Evolutionary conservation across 1,284 basidiomycete genomes (phyloP).

Genomic region (Fomitopsis schrenkii): DNA sequence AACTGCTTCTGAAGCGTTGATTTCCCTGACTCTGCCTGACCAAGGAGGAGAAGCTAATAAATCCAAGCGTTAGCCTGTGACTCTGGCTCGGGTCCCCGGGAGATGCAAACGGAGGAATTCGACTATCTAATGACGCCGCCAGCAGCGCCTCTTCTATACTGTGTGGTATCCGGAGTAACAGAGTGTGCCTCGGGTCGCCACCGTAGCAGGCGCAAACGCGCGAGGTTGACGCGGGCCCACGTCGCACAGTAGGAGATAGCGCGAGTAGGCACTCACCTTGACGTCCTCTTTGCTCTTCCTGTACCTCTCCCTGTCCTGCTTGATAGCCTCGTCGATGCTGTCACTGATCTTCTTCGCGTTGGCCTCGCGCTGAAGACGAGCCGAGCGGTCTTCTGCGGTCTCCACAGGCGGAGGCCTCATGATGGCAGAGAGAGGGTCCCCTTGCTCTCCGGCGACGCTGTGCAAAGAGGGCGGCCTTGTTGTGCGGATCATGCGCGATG

Average conservation of each 20-base stretch:
- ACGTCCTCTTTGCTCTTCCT: slow-evolving; percentile 68
- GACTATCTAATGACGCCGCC: too few relatives aligned
- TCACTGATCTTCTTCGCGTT: slow-evolving; percentile 74
- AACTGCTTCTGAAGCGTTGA: slow-evolving; percentile 83
- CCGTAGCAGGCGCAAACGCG: too few relatives aligned
- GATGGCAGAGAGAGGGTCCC: slow-evolving; percentile 70
- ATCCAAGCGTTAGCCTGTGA: slow-evolving; percentile 1
- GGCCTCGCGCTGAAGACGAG: slow-evolving; percentile 58
- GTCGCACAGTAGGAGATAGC: neutral
- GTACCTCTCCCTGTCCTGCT: slow-evolving; percentile 57
- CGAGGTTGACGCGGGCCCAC: neutral
- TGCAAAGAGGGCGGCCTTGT: slow-evolving; percentile 52
- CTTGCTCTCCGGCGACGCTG: slow-evolving; percentile 41
- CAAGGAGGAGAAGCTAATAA: slow-evolving; percentile 65
- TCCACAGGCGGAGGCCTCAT: slow-evolving; percentile 65
- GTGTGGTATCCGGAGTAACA: neutral
- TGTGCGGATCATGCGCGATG: slow-evolving; percentile 45
- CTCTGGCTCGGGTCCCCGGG: neutral
- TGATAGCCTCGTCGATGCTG: slow-evolving; percentile 75
- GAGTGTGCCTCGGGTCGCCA: neutral
- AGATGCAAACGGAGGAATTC: neutral
- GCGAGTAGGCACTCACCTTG: slow-evolving; percentile 43
- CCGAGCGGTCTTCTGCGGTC: slow-evolving; percentile 55
- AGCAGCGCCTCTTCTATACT: neutral
- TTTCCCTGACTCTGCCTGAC: slow-evolving; percentile 81